These are phyloP conservation scores for Corymbia maculata DNA, from an alignment of 345 rosid genomes.

Conservation along the genomic window DNA sequence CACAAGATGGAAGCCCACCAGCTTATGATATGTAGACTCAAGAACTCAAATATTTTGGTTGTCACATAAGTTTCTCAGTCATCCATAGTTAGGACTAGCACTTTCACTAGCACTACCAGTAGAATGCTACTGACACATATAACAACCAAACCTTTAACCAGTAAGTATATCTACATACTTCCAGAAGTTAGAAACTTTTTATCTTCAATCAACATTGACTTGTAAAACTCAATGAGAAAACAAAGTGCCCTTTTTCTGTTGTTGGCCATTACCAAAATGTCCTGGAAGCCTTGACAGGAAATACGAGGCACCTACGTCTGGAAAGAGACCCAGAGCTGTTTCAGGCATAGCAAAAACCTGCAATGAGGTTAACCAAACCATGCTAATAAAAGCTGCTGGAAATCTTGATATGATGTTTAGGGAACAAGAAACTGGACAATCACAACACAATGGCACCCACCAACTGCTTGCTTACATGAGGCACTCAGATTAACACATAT, in stretches of 20 bases:
- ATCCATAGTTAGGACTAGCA: neutral
- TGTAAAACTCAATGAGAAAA: neutral
- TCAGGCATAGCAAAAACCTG: slow-evolving; percentile 94
- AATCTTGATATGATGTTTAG: neutral
- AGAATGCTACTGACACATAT: neutral
- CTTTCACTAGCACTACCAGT: neutral
- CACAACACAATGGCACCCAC: neutral
- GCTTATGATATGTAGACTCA: neutral
- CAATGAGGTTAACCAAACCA: neutral
- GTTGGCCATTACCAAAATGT: slow-evolving; percentile 45
- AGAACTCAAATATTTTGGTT: neutral
- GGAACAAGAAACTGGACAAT: neutral
- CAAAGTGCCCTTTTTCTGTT: neutral
- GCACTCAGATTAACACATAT: neutral
- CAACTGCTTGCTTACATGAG: neutral
- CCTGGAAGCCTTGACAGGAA: slow-evolving; percentile 87
- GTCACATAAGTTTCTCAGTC: neutral
- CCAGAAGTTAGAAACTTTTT: neutral
- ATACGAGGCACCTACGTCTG: slow-evolving; percentile 78
- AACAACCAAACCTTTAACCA: neutral
- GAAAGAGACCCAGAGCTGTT: slow-evolving; percentile 79
- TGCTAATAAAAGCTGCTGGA: neutral
- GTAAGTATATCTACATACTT: neutral
- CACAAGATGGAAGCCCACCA: neutral
- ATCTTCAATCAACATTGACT: neutral